Base-by-base conservation (phyloP, 441 rosid species). In the Populus hybrid region DNA sequence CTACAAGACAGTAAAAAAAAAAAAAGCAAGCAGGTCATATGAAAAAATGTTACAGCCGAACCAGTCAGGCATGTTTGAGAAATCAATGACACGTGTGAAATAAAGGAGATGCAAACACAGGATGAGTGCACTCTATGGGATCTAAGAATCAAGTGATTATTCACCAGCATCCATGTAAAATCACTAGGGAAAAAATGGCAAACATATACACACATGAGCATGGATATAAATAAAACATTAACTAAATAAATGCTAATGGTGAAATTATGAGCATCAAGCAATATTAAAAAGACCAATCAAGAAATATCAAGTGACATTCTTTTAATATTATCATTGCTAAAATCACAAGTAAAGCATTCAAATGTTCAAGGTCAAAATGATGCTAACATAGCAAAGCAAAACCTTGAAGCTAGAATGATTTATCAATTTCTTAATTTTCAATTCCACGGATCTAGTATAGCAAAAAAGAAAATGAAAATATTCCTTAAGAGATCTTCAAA, bases 1-100 rank as follows among this genome's bases (percentile, higher is more conserved):
- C 98, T 95, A 90, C 88, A 83, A 71, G 65, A 38, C 24, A 79
- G 71, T 75, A 80, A 75, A 75, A 38, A 46, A 46, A 14, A 63
- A 40, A 78, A 77, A 6, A 50, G 42, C 73, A 18, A 78, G 65
- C 32, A 50, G 64, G 38, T 12, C 40, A 64, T 50, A 68, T 9
- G 50, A 1, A 42, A 36, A 14, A 46, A 14, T 46, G 40, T 14
- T 26, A 67, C 19, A 42, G 42, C 65, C 23, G n/a, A n/a, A 61
- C 32, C 74, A 74, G 3, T 26, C 50, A 38, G 57, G 42, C 28
- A 46, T 61, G 23, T 21, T n/a, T 24, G 34, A 35, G 72, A 61
- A 57, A 76, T 18, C 14, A 74, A 4, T 23, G 64, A 46, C 38
- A 46, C 69, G 11, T 21, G 57, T 23, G n/a, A 71, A 70, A 77